Conservation (phyloP, 108 stramenopile species). For the Conticribra weissflogii region DNA sequence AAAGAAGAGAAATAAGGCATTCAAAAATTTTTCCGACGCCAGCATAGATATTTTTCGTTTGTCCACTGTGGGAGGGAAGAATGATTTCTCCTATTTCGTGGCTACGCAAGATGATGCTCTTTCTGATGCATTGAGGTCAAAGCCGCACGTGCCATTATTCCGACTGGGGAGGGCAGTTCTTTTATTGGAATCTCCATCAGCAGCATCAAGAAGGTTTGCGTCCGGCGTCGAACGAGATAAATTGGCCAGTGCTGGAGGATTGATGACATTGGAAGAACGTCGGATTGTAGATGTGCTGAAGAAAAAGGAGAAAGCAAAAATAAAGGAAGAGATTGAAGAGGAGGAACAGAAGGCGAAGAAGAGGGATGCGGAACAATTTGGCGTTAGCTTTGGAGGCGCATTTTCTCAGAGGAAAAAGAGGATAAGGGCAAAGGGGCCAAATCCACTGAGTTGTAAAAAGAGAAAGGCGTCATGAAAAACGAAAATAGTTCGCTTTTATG, state of each 20-base stretch:
- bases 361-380: conserved; percentile 33
- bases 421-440: conserved; percentile 70
- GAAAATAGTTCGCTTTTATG: neutral
- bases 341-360: conserved; percentile 37
- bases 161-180: conserved; percentile 73
- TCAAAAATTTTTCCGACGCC: conserved; percentile 43
- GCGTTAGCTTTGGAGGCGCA: conserved; percentile 15
- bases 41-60: conserved; percentile 44
- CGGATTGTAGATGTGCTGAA: conserved; percentile 54
- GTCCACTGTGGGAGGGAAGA: conserved; percentile 42
- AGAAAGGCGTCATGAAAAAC: conserved; percentile 19
- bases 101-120: conserved; percentile 81
- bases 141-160: conserved; percentile 65
- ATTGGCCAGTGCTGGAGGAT: conserved; percentile 54
- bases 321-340: conserved; percentile 24
- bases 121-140: conserved; percentile 53
- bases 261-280: conserved; percentile 59
- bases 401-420: conserved; percentile 41
- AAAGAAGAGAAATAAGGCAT: conserved; percentile 29
- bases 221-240: conserved; percentile 58
- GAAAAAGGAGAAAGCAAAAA: conserved; percentile 34
- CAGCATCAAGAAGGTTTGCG: conserved; percentile 56
- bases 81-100: conserved; percentile 60
- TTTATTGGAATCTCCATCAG: conserved; percentile 76
- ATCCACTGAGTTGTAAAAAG: conserved; percentile 83